Conservation (phyloP, 2,329 filamentous ascomycete genomes). For the Balansia obtecta region DNA sequence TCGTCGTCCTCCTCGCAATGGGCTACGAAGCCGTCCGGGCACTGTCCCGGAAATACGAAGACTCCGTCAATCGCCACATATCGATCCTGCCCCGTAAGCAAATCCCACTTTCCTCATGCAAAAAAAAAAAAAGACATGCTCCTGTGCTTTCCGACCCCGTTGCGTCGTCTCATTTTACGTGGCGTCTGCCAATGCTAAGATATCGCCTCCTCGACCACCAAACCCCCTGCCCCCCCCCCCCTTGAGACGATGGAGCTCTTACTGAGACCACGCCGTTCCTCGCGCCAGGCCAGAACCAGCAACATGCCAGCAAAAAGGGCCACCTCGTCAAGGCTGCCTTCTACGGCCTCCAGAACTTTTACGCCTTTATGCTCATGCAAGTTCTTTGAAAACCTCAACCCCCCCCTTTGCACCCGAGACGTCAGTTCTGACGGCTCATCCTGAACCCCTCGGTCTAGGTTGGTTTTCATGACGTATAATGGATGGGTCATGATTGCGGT, state of each 20-base stretch:
- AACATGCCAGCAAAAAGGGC: conserved; percentile 49
- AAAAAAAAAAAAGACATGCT: too few relatives aligned
- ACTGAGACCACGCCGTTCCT: conserved; percentile 52
- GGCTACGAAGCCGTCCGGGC: conserved; percentile 86
- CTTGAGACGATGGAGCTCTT: conserved; percentile 28
- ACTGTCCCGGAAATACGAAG: conserved; percentile 64
- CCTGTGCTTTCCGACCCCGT: background rate
- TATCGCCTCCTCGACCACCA: conserved; percentile 7
- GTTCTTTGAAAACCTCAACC: conserved; percentile 28
- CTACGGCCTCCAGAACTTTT: conserved; percentile 92
- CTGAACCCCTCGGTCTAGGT: conserved; percentile 39
- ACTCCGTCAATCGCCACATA: conserved; percentile 33
- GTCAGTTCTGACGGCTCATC: background rate
- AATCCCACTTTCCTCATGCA: background rate
- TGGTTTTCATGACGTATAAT: conserved; percentile 99
- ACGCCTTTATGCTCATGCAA: conserved; percentile 99
- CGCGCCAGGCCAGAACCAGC: conserved; percentile 61
- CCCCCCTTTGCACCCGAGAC: too few relatives aligned
- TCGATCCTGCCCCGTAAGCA: conserved; percentile 43
- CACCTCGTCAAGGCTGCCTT: conserved; percentile 70
- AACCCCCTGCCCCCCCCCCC: too few relatives aligned
- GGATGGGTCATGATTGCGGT: conserved; percentile 95
- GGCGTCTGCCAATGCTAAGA: conserved; percentile 19
- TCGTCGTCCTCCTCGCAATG: conserved; percentile 71
- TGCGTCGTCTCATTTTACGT: conserved; percentile 2